A percentile compares a stretch with the other conserved stretches of the same genome.
phyloP scores from a whole-genome alignment of 371 early-diverging fungal species.

The Apophysomyces elegans region DNA sequence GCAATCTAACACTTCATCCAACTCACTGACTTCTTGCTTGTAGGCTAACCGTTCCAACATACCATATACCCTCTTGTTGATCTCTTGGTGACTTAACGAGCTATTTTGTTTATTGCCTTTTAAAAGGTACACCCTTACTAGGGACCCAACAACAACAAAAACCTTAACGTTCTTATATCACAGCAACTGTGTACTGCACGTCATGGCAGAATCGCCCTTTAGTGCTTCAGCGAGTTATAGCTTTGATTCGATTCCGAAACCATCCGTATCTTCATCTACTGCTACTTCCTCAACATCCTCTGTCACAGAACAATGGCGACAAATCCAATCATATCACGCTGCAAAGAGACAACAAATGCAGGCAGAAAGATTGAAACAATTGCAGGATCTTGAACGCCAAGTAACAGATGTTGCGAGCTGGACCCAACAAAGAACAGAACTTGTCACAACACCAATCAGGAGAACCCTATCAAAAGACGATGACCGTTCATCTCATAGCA shows the following conservation, averaged over 20 bases:
- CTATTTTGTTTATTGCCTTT: too few species aligned
- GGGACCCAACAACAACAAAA: too few species aligned
- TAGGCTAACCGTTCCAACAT: too few species aligned
- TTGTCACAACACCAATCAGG: conserved; percentile 22
- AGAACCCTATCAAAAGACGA: conserved; percentile 20
- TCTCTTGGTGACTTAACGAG: too few species aligned
- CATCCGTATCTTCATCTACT: conserved; percentile 20
- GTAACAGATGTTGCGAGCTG: conserved; percentile 39
- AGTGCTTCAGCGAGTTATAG: background rate
- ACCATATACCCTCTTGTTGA: too few species aligned
- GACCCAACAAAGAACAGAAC: conserved; percentile 41
- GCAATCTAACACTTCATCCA: conserved; percentile 15
- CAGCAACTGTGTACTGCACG: background rate
- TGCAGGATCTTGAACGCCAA: conserved; percentile 48
- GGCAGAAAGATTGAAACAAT: conserved; percentile 40
- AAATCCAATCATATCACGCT: conserved; percentile 27
- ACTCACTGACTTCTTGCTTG: too few species aligned
- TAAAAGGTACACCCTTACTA: too few species aligned
- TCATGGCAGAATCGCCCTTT: conserved; percentile 14
- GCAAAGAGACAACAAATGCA: conserved; percentile 36
- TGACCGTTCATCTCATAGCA: conserved; percentile 6
- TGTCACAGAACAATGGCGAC: conserved; percentile 31
- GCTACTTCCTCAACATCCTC: conserved; percentile 23
- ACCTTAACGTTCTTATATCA: background rate
- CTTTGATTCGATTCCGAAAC: conserved; percentile 11